These are phyloP conservation scores for Dissophora ornata DNA, from an alignment of 192 early-diverging fungal genomes.

Conservation along the genomic window DNA sequence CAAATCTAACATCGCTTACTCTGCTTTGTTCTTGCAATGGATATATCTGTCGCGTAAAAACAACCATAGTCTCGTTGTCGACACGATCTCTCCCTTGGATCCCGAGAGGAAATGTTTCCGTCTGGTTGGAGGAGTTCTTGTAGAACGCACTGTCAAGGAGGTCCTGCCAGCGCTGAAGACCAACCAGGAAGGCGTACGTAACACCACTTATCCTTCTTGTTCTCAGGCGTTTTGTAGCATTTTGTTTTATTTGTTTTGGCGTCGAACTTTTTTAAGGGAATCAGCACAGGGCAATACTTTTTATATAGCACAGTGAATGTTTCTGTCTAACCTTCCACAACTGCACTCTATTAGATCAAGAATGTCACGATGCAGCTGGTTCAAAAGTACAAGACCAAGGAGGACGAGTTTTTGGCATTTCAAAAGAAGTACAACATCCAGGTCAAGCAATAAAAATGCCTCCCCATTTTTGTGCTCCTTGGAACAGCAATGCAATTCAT, in stretches of 20 bases:
- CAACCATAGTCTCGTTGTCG: slow-evolving; percentile 80
- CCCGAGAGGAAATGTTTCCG: slow-evolving; percentile 92
- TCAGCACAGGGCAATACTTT: no score
- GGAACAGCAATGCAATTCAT: no score
- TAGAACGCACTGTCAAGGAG: slow-evolving; percentile 93
- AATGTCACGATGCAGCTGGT: slow-evolving; percentile 81
- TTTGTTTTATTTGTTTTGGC: no score
- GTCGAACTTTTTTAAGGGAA: no score
- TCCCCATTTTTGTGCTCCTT: no score
- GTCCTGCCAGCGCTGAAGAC: slow-evolving; percentile 88
- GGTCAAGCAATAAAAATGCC: slow-evolving; percentile 54
- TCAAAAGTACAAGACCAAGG: slow-evolving; percentile 86
- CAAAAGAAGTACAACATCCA: slow-evolving; percentile 93
- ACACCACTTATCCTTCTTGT: background rate
- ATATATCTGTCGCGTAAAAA: no score
- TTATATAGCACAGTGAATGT: background rate
- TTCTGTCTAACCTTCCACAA: no score
- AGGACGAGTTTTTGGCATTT: slow-evolving; percentile 87
- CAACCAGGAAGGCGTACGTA: slow-evolving; percentile 86
- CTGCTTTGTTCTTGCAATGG: no score
- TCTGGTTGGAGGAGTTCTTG: slow-evolving; percentile 92
- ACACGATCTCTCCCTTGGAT: slow-evolving; percentile 87
- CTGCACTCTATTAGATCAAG: slow-evolving; percentile 66
- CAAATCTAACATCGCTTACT: no score
- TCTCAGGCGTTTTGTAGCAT: background rate